Evolutionary conservation across 768 basidiomycete species (phyloP), one percentile per base, ranked within the genome.

Genomic region (Pilatotrama ljubarskyi): DNA sequence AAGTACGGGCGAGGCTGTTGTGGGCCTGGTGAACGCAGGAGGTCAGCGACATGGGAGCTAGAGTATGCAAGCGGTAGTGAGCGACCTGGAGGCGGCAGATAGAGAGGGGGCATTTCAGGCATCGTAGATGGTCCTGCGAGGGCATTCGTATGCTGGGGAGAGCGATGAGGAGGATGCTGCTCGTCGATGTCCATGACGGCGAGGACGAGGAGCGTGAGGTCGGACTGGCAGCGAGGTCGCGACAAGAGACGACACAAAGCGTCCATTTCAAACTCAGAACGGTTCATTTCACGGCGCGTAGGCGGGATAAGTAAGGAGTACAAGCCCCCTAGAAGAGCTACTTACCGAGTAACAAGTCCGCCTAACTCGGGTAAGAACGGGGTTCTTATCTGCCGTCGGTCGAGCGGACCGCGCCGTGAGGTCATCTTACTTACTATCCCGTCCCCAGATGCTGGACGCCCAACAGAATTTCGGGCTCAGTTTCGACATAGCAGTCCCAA

Each of bases 61-160:
- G 24, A 17, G 22, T 60, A 51, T 32, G 61, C 10, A 47, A 44
- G 55, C 51, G 20, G 62, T 40, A 61, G 48, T 14, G 52, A 66
- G 69, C 55, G 70, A 77, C 77, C 69, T 64, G 64, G 64, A 4
- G 72, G 65, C 13, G 73, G 75, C 8, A 77, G 60, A 59, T 61
- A 70, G 50, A 66, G 52, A 36, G 59, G 50, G 2, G 72, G 74
- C 77, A 80, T 74, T 52, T 71, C 61, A 50, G 76, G 69, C 3
- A 66, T 63, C 18, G 75, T 63, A 29, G 87, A 88, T 29, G 87
- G 86, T 38, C 86, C 87, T 54, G 86, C 86, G 66, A 85, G 75
- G 59, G 87, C 84, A 69, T 86, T 71, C 53, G 72, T 76, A 54
- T 55, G 66, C 43, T 66, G 68, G 15, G 64, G 62, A 24, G 56